Percentiles rank a stretch among this genome's conserved stretches.
Evolutionary conservation across 805 yeast species (phyloP).

Genomic region (Tetrapisispora taiwanensis): DNA sequence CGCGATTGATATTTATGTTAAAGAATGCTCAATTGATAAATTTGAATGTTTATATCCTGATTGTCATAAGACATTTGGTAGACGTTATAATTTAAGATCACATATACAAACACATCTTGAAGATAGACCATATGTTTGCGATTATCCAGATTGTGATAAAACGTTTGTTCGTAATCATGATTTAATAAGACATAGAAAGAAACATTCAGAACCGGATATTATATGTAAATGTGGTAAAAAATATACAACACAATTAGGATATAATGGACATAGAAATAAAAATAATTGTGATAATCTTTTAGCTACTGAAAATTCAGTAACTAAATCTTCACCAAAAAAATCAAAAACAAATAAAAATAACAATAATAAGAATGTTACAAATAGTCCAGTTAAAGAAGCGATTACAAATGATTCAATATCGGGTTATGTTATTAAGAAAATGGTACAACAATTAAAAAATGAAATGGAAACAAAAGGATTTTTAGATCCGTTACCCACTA

Average conservation of each 20-base stretch:
- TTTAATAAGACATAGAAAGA: slow-evolving; percentile 77
- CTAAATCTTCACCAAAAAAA: slow-evolving; percentile 23
- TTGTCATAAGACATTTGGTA: slow-evolving; percentile 75
- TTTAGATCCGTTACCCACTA: slow-evolving; percentile 10
- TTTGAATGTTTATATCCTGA: slow-evolving; percentile 66
- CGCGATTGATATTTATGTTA: slow-evolving; percentile 71
- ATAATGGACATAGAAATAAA: slow-evolving; percentile 67
- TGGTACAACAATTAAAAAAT: slow-evolving; percentile 21
- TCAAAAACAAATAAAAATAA: slow-evolving; percentile 11
- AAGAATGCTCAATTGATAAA: slow-evolving; percentile 67
- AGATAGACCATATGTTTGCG: slow-evolving; percentile 86
- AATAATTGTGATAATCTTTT: slow-evolving; percentile 73
- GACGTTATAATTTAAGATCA: slow-evolving; percentile 86
- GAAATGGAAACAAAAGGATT: slow-evolving; percentile 14
- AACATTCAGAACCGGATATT: slow-evolving; percentile 65
- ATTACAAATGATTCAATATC: slow-evolving; percentile 12
- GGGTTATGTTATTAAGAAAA: slow-evolving; percentile 16
- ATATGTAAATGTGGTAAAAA: slow-evolving; percentile 86
- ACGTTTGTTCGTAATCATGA: slow-evolving; percentile 95
- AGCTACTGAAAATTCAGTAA: slow-evolving; percentile 18
- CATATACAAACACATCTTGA: slow-evolving; percentile 95
- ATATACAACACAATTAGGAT: slow-evolving; percentile 81
- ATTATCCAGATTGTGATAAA: slow-evolving; percentile 52
- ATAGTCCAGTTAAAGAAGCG: slow-evolving; percentile 22
- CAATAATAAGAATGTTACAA: slow-evolving; percentile 3